Evolutionary conservation across 106 monocot species (phyloP), one percentile per base, ranked within the genome.

Genomic region (Hemerocallis citrina): DNA sequence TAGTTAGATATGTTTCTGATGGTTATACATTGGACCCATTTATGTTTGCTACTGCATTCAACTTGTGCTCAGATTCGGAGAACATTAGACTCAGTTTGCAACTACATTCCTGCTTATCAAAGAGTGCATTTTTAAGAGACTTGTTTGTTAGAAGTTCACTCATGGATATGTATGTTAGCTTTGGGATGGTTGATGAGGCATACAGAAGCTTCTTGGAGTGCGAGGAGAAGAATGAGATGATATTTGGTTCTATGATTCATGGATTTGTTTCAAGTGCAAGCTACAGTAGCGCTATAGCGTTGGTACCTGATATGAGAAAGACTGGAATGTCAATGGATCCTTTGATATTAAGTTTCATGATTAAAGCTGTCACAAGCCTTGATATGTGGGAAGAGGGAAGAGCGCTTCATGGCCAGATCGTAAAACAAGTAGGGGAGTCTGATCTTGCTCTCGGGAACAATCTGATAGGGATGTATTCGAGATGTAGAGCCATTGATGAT

Each of bases 391-490:
- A 59, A 35, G 68, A 47, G 58, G 68, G 57, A 44, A 68, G 34
- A 23, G 43, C 13, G 1, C 12, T 67, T 31, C 67, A 67, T 42
- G 40, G 55, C 11, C 32, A 5, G 12, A 40, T 59, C 20, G 14
- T 68, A 20, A 68, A 46, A 47, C 33, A 57, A 16, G 22, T 58
- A 15, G 68, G 23, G 5, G 36, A 34, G 3, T 14, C 6, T 14
- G 33, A 68, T 43, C 9, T 68, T 8, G 16, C 55, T 35, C 43
- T 39, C 14, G 68, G 68, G 25, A 68, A 68, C 13, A 46, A 0
- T 46, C 68, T 68, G 45, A 32, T 68, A 35, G 68, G 45, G 32
- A 68, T 58, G 68, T 68, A 68, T 27, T 34, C 46, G 21, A 56
- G 33, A 42, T 55, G 55, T 27, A 33, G 27, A n/a, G 40, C 25